Conservation (phyloP, 805 yeast species). For the Starmerella khaoyaiensis region DNA sequence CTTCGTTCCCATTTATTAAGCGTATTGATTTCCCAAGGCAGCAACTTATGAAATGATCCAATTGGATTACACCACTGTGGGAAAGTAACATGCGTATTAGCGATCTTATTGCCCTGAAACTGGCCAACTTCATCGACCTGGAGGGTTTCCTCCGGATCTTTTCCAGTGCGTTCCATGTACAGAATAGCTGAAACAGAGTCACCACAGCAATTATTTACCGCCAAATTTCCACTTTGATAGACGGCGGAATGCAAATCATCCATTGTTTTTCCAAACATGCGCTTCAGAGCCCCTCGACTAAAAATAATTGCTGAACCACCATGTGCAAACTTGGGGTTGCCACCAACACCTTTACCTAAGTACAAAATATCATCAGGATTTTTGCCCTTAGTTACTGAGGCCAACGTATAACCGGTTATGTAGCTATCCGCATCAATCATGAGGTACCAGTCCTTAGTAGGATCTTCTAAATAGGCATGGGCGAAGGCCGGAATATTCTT, state of each 20-base stretch:
- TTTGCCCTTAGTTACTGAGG: conserved; percentile 18
- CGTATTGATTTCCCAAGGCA: conserved; percentile 23
- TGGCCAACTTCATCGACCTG: conserved; percentile 16
- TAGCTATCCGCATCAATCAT: conserved; percentile 30
- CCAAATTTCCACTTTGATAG: conserved; percentile 18
- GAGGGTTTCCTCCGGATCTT: conserved; percentile 11
- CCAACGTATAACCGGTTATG: conserved; percentile 24
- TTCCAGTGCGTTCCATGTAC: conserved; percentile 17
- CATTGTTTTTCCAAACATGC: conserved; percentile 20
- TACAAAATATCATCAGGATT: conserved; percentile 25
- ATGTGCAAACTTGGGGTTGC: conserved; percentile 26
- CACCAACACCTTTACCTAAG: conserved; percentile 24
- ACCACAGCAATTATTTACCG: conserved; percentile 27
- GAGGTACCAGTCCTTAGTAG: conserved; percentile 28
- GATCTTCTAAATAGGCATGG: conserved; percentile 27
- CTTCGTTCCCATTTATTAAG: conserved; percentile 24
- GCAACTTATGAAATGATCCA: conserved; percentile 27
- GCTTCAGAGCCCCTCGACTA: conserved; percentile 26
- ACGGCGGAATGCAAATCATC: conserved; percentile 6
- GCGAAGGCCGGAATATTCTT: conserved; percentile 31
- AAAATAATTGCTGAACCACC: conserved; percentile 31
- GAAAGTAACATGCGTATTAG: conserved; percentile 9
- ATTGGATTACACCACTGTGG: conserved; percentile 26
- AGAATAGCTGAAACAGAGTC: conserved; percentile 26
- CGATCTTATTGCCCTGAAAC: conserved; percentile 28